These are phyloP conservation scores for Ceriops tagal DNA, from an alignment of 345 rosid species.

Conservation along the genomic window DNA sequence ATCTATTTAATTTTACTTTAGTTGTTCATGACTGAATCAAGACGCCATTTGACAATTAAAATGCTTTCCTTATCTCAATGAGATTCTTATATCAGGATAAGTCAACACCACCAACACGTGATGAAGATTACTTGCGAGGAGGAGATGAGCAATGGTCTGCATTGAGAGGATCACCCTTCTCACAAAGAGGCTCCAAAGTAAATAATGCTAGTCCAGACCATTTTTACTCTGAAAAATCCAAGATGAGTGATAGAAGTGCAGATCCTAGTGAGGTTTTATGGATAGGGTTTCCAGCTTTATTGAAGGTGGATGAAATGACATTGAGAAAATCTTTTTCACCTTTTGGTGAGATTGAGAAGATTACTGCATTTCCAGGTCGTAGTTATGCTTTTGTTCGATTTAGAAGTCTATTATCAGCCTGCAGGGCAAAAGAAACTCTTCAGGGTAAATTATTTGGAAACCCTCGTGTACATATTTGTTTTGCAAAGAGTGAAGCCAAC, in stretches of 20 bases:
- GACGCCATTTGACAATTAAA: conserved; percentile 15
- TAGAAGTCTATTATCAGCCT: conserved; percentile 56
- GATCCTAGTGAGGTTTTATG: conserved; percentile 93
- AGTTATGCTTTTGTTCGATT: conserved; percentile 94
- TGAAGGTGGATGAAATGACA: conserved; percentile 75
- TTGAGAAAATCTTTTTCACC: conserved; percentile 78
- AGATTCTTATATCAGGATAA: conserved; percentile 75
- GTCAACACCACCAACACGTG: conserved; percentile 41
- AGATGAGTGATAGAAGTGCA: conserved; percentile 50
- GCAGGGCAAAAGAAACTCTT: conserved; percentile 87
- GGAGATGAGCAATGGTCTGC: conserved; percentile 42
- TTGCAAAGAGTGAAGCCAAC: conserved; percentile 73
- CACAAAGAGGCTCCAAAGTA: conserved; percentile 59
- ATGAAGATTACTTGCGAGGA: conserved; percentile 50
- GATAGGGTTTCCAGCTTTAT: conserved; percentile 82
- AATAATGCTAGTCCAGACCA: conserved; percentile 61
- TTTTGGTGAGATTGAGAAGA: conserved; percentile 83
- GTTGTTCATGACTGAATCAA: background rate
- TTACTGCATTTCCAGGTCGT: conserved; percentile 86
- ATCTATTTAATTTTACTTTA: conserved; percentile 2
- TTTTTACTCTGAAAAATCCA: conserved; percentile 48
- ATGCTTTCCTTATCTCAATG: conserved; percentile 32
- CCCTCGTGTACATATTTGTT: conserved; percentile 96
- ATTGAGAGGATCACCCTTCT: conserved; percentile 40
- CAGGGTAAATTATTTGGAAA: conserved; percentile 91